A percentile compares a stretch with the other conserved stretches of the same genome.
Conservation (phyloP, 176 grass and related monocot species). For the Oryza glumipatula region DNA sequence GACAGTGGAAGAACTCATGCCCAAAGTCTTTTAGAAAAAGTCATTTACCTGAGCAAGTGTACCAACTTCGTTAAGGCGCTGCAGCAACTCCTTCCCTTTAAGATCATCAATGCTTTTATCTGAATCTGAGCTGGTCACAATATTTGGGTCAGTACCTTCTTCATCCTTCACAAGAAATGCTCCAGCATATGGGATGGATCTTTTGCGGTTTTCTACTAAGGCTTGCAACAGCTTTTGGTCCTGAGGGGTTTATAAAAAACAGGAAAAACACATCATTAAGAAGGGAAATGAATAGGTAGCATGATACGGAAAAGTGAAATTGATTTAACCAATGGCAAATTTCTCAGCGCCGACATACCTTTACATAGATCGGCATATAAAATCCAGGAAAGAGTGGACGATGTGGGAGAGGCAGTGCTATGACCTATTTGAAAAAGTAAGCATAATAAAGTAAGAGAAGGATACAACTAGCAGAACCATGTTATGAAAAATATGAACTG, state of each 20-base stretch:
- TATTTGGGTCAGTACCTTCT: slow-evolving; percentile 66
- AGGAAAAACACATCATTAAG: slow-evolving; percentile 10
- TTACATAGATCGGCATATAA: slow-evolving; percentile 95
- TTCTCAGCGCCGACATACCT: slow-evolving; percentile 49
- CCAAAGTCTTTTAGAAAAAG: slow-evolving; percentile 4
- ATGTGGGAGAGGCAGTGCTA: slow-evolving; percentile 92
- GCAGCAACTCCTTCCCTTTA: slow-evolving; percentile 91
- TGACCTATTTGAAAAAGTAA: slow-evolving; percentile 61
- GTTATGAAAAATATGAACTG: background rate
- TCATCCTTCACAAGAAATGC: slow-evolving; percentile 97
- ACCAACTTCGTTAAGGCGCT: slow-evolving; percentile 95
- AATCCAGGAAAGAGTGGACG: slow-evolving; percentile 98
- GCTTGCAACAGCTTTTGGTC: slow-evolving; percentile 77
- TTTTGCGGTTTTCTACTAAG: slow-evolving; percentile 86
- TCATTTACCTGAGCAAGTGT: slow-evolving; percentile 75
- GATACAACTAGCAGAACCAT: slow-evolving; percentile 29
- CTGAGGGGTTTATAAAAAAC: slow-evolving; percentile 46
- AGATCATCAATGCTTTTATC: slow-evolving; percentile 93
- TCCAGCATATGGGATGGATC: slow-evolving; percentile 76
- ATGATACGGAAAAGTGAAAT: slow-evolving; percentile 5
- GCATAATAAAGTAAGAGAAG: slow-evolving; percentile 34
- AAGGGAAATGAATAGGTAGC: background rate
- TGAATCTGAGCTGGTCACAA: slow-evolving; percentile 67
- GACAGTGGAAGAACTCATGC: slow-evolving; percentile 20
- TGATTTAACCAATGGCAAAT: slow-evolving; percentile 10